Evolutionary conservation across 306 rosid genomes (phyloP).

Genomic region (Prunus armeniaca): DNA sequence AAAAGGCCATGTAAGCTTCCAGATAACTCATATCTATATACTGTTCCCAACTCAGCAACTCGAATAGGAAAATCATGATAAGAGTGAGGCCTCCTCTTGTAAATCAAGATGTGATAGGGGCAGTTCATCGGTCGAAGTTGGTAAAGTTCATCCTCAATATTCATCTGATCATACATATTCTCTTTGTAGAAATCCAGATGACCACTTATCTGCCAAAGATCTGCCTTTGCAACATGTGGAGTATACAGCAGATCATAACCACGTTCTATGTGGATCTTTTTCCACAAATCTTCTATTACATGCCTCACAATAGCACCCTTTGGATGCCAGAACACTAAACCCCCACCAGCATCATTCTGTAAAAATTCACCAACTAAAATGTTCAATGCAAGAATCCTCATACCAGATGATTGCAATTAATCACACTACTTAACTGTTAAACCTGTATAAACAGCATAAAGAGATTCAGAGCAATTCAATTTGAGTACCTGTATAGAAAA

Average conservation of each 20-base stretch:
- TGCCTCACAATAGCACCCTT: conserved; percentile 92
- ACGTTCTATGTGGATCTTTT: conserved; percentile 63
- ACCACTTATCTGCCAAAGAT: conserved; percentile 98
- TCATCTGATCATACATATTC: conserved; percentile 95
- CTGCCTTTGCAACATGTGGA: conserved; percentile 96
- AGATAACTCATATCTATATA: conserved; percentile 90
- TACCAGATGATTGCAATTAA: conserved; percentile 1
- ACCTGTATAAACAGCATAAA: conserved; percentile 18
- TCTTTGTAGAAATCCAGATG: conserved; percentile 90
- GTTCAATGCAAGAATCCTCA: conserved; percentile 19
- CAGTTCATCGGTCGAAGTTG: conserved; percentile 99
- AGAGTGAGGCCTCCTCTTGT: conserved; percentile 87
- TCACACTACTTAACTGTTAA: not conserved
- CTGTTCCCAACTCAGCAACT: conserved; percentile 95
- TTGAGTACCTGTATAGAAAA: conserved; percentile 82
- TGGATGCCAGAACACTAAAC: conserved; percentile 98
- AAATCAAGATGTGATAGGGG: conserved; percentile 87
- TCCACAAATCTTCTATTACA: conserved; percentile 91
- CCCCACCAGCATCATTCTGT: conserved; percentile 98
- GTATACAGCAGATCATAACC: conserved; percentile 90
- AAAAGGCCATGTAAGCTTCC: conserved; percentile 98
- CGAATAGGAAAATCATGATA: conserved; percentile 86
- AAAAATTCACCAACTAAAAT: conserved; percentile 24
- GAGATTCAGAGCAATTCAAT: conserved; percentile 6
- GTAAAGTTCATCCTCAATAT: conserved; percentile 81